Evolutionary conservation across 2,329 filamentous ascomycete genomes (phyloP), one percentile per base, ranked within the genome.

Genomic region (Fulvia fulva): DNA sequence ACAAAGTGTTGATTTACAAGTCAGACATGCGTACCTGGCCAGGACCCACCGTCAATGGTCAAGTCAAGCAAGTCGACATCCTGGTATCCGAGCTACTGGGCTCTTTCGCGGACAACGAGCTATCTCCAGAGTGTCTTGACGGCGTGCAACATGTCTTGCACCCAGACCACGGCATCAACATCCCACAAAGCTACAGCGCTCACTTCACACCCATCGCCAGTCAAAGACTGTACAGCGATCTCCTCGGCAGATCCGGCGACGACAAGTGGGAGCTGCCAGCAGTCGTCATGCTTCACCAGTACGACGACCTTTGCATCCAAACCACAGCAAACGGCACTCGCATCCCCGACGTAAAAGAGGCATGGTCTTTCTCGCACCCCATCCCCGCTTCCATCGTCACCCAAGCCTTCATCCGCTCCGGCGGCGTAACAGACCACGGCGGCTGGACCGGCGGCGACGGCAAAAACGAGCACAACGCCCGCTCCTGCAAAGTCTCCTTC

Each of bases 1-100:
- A 87, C 22, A 83, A 82, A 54, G 93, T 97, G 21, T 92, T 87
- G 1, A 84, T 99, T 30, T 87, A 97, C 64, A 95, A 96, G 76
- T 96, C 91, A 0, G 94, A 99, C 73, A 99, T 99, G 94, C 87
- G 94, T 51, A 88, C 88, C 59, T 99, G 95, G 95, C 89, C 89
- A 68, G 95, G 95, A 0, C 93, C 93, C 1, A 71, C 83, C 0
- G 69, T 81, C 19, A 76, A 44, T 2, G 78, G 80, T 14, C 76
- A 80, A 5, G 77, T 84, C 64, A 82, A 83, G 65, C 86, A 87
- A 69, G 88, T 99, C 44, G 94, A 99, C 73, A 96, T 99, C 55
- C 78, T 99, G 3, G 86, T 99, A 26, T 97, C 92, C 2, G 94
- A 99, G 74, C 84, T 99, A 0, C 83, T 99, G 0, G 94, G 91